These are phyloP conservation scores for Kwoniella sp. DNA, from an alignment of 768 basidiomycete genomes.

Conservation along the genomic window DNA sequence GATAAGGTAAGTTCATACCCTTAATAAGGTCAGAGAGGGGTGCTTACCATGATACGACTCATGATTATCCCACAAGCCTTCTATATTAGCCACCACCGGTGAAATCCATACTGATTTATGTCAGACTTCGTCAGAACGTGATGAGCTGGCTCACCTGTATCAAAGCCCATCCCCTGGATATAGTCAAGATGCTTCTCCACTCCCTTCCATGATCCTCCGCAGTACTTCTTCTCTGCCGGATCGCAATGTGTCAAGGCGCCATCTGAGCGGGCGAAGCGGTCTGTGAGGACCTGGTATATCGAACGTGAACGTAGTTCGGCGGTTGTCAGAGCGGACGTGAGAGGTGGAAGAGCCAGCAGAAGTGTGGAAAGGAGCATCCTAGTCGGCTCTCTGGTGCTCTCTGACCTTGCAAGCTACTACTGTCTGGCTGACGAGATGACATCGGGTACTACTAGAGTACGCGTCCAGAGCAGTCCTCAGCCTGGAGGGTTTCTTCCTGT, in stretches of 20 bases:
- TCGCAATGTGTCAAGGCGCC: slow-evolving; percentile 20
- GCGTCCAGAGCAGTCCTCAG: too few species aligned
- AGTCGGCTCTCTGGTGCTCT: too few species aligned
- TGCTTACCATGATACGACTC: slow-evolving; percentile 47
- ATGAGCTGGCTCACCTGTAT: slow-evolving; percentile 35
- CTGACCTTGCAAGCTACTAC: too few species aligned
- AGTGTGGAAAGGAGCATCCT: slow-evolving; percentile 7
- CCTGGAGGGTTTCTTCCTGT: too few species aligned
- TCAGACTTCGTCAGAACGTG: too few species aligned
- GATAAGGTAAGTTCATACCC: background rate
- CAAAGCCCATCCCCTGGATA: slow-evolving; percentile 51
- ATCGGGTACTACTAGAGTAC: too few species aligned
- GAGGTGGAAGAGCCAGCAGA: slow-evolving; percentile 1
- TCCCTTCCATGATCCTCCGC: slow-evolving; percentile 49
- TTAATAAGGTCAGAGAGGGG: background rate
- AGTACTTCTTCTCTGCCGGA: slow-evolving; percentile 33
- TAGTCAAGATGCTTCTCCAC: slow-evolving; percentile 46
- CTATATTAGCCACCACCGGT: slow-evolving; percentile 49
- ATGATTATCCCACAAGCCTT: slow-evolving; percentile 23
- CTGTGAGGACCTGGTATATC: slow-evolving; percentile 49
- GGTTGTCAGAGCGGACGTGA: slow-evolving; percentile 12
- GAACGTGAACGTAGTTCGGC: slow-evolving; percentile 32
- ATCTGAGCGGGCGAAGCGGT: slow-evolving; percentile 45
- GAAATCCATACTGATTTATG: slow-evolving; percentile 48
- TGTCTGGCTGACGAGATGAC: too few species aligned